Evolutionary conservation across 2,329 filamentous ascomycete genomes (phyloP).

Genomic region (Fusarium sp.): DNA sequence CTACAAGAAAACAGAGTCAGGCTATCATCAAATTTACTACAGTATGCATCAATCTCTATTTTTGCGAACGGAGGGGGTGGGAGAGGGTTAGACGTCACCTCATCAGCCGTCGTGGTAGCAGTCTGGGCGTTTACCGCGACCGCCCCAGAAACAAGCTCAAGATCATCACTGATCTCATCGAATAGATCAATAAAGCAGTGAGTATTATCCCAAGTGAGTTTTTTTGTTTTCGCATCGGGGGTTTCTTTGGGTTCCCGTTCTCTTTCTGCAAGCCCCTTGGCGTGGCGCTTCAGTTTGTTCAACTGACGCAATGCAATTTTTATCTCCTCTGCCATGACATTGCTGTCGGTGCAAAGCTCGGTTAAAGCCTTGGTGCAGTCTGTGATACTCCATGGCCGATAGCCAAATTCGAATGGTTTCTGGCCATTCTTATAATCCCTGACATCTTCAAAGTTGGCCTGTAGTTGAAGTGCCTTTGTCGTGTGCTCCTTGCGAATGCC

Average conservation of each 20-base stretch:
- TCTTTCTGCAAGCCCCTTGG: not conserved
- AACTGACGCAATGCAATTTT: not conserved
- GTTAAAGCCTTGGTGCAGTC: fast-evolving
- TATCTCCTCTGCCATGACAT: not conserved
- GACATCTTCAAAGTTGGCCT: fast-evolving
- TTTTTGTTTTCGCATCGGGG: too few relatives aligned
- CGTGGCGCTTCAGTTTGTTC: not conserved
- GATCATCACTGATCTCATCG: not conserved
- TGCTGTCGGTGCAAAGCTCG: not conserved
- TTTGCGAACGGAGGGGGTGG: not conserved
- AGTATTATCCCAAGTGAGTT: not conserved
- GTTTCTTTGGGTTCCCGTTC: too few relatives aligned
- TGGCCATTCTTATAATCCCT: not conserved
- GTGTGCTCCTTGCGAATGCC: not conserved
- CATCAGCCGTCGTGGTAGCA: not conserved
- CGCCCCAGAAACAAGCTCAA: not conserved
- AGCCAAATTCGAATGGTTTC: not conserved
- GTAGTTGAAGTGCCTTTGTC: not conserved
- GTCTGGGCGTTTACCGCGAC: not conserved
- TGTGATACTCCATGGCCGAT: not conserved
- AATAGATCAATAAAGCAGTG: not conserved
- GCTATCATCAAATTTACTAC: not conserved
- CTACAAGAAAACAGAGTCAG: not conserved
- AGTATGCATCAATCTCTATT: not conserved
- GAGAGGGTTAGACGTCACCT: not conserved